Conservation (phyloP, 2,329 filamentous ascomycete genomes). For the Colletotrichum sansevieriae region DNA sequence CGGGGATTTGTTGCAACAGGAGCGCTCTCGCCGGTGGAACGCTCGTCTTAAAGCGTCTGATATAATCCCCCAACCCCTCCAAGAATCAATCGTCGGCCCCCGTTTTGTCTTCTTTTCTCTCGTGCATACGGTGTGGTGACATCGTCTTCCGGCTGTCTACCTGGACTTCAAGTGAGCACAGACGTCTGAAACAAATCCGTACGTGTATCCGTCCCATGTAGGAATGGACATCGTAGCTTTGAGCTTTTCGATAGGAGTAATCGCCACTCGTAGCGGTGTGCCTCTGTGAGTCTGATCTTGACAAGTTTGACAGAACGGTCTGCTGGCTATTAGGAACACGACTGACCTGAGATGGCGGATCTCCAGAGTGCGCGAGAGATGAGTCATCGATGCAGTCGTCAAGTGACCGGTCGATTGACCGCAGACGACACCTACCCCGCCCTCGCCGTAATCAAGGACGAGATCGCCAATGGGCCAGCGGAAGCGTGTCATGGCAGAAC, state of each 20-base stretch:
- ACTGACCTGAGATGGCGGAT: slow-evolving; percentile 26
- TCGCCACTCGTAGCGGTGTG: slow-evolving; percentile 5
- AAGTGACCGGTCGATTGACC: slow-evolving; percentile 8
- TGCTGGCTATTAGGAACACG: neutral
- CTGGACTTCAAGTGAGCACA: slow-evolving; percentile 15
- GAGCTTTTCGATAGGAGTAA: slow-evolving; percentile 3
- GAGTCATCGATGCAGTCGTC: slow-evolving; percentile 14
- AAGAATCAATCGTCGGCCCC: slow-evolving; percentile 1
- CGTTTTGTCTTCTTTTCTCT: slow-evolving; percentile 17
- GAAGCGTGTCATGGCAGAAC: slow-evolving; percentile 20
- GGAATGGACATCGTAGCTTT: slow-evolving; percentile 24
- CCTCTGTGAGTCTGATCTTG: slow-evolving; percentile 26
- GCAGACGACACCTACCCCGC: slow-evolving; percentile 22
- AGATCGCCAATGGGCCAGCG: slow-evolving; percentile 12
- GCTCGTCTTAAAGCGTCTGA: slow-evolving; percentile 11
- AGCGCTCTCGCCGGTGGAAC: slow-evolving; percentile 17
- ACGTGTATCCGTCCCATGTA: slow-evolving; percentile 25
- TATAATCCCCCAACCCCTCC: slow-evolving; percentile 17
- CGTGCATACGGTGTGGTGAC: slow-evolving; percentile 29
- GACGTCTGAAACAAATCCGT: slow-evolving; percentile 18
- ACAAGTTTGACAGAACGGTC: slow-evolving; percentile 25
- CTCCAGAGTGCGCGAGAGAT: slow-evolving; percentile 14
- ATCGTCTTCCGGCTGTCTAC: slow-evolving; percentile 17
- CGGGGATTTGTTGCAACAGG: slow-evolving; percentile 32
- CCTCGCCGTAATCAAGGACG: neutral